Base-by-base conservation (phyloP, 306 rosid species). In the Prunus mongolica region DNA sequence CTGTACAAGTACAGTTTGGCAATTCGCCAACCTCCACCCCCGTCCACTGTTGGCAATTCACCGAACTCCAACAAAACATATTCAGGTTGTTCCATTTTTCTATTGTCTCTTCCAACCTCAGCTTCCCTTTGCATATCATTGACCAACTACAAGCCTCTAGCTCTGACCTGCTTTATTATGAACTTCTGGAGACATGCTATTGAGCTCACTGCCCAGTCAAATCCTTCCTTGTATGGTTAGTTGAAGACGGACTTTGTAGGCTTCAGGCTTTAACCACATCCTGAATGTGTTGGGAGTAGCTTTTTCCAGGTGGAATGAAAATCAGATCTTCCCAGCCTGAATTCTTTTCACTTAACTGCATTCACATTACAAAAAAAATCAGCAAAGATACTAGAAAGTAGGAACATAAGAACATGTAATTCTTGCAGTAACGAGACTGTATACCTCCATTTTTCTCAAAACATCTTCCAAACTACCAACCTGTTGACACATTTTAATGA, bases 301-400 rank as follows among this genome's bases (percentile, higher is more conserved):
- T 87, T 86, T 95, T 92, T 24, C 97, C 97, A 2, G 97, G 97
- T 28, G 97, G 99, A 85, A 95, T 87, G 80, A 95, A 95, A 79
- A 95, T 88, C 81, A 95, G 79, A 88, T 92, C 99, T 71, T 95
- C 99, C 99, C 99, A 95, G 45, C 97, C 99, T 15, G 89, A 85
- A 70, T 76, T 88, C 76, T 76, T 88, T 63, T 95, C 93, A 78
- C 93, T 92, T 76, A 70, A 77, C 99, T 92, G 93, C 84, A 80
- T 77, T 81, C 71, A 84, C 19, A 47, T 80, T 55, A 38, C 30
- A 66, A 46, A 66, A 28, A 72, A 71, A 71, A 70, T 65, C 67
- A 58, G 45, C 28, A 49, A 69, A 58, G 45, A 41, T 73, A 76
- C 41, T 54, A 81, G 76, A 64, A 13, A 46, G 34, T 61, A 28